Percentiles rank a stretch among this genome's conserved stretches.
Conservation (phyloP, 257 asterid genomes). For the Nicotiana attenuata region DNA sequence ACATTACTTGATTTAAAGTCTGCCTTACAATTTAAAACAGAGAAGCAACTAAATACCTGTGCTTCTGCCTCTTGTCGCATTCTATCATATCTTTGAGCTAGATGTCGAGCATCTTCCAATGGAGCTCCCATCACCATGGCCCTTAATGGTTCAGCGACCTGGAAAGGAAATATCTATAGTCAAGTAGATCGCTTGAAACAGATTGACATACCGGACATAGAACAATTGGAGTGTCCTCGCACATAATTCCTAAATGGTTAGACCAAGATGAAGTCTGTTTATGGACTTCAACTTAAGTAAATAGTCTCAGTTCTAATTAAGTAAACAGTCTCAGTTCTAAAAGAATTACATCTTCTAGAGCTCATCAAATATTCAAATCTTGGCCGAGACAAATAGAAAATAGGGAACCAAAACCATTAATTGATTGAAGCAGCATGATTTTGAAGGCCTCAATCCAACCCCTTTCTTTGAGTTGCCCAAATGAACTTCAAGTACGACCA, state of each 20-base stretch:
- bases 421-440: neutral
- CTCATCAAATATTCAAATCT: neutral
- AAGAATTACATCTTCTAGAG: neutral
- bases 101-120: constrained; percentile 98
- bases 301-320: neutral
- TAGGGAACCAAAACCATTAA: neutral
- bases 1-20: neutral
- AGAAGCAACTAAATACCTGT: constrained; percentile 59
- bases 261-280: neutral
- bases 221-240: neutral
- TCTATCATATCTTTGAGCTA: constrained; percentile 95
- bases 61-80: constrained; percentile 99
- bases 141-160: constrained; percentile 99
- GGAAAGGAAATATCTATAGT: constrained; percentile 5
- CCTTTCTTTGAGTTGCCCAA: neutral
- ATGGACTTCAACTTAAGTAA: neutral
- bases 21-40: neutral
- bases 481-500: neutral
- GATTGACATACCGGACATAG: neutral
- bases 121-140: constrained; percentile 99
- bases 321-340: neutral
- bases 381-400: neutral
- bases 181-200: constrained; percentile 1
- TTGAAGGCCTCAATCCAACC: neutral
- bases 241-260: neutral